These are phyloP conservation scores for Hypomyces perniciosus DNA, from an alignment of 2,329 filamentous ascomycete species.

Conservation along the genomic window DNA sequence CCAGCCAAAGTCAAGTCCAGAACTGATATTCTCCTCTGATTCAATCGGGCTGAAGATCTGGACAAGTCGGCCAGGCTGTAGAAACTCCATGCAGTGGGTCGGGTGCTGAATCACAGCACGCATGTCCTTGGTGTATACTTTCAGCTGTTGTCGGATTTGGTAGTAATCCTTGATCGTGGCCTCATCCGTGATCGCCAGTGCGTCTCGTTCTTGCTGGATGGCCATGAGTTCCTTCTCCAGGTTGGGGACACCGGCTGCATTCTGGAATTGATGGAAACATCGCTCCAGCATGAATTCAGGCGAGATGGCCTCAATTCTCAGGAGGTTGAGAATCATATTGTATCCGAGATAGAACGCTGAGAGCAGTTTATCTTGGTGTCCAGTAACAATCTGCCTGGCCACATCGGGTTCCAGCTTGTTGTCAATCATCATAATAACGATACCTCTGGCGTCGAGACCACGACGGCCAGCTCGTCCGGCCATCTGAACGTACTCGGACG, in stretches of 20 bases:
- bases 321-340: constrained; percentile 97
- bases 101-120: constrained; percentile 87
- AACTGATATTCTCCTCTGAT: constrained; percentile 34
- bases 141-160: constrained; percentile 77
- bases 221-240: constrained; percentile 78
- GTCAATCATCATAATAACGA: constrained; percentile 99
- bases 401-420: constrained; percentile 90
- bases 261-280: constrained; percentile 98
- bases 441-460: constrained; percentile 94
- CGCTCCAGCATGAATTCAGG: constrained; percentile 98
- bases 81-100: constrained; percentile 74
- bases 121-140: constrained; percentile 82
- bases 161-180: constrained; percentile 90
- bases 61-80: constrained; percentile 83
- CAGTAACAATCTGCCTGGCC: constrained; percentile 93
- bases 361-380: constrained; percentile 94
- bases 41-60: constrained; percentile 67
- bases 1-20: constrained; percentile 76
- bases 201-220: constrained; percentile 68
- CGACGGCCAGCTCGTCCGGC: constrained; percentile 93
- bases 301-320: constrained; percentile 97
- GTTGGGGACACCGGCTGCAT: constrained; percentile 75
- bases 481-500: constrained; percentile 98
- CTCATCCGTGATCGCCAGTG: constrained; percentile 77
- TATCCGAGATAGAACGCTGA: constrained; percentile 97